phyloP scores from a whole-genome alignment of 306 rosid species.

The Carpinus fangiana region DNA sequence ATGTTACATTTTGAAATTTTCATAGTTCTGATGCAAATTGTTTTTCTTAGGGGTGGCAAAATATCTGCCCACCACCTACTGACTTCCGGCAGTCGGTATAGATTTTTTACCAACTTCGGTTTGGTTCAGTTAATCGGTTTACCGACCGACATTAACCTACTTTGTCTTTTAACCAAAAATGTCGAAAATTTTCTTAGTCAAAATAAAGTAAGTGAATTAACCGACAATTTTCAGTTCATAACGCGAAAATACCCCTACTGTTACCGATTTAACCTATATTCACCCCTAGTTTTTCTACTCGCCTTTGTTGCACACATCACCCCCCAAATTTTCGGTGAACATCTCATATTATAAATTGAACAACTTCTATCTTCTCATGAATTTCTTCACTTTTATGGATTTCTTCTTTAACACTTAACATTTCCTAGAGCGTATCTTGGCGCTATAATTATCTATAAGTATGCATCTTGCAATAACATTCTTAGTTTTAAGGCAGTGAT shows the following conservation, averaged over 20 bases:
- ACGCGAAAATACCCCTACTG: too few relatives aligned
- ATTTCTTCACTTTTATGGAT: conserved; percentile 2
- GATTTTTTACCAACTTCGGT: too few relatives aligned
- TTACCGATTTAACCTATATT: too few relatives aligned
- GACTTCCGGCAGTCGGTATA: too few relatives aligned
- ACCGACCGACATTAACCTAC: too few relatives aligned
- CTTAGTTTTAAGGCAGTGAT: neutral
- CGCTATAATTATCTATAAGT: neutral
- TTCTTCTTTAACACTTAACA: neutral
- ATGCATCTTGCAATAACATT: neutral
- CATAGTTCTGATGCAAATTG: neutral
- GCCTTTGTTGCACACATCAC: neutral
- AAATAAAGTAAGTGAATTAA: too few relatives aligned
- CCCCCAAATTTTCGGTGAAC: neutral
- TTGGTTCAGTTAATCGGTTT: too few relatives aligned
- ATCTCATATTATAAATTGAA: neutral
- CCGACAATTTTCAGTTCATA: too few relatives aligned
- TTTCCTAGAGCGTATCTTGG: neutral
- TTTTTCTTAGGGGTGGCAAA: neutral
- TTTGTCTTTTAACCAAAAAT: too few relatives aligned
- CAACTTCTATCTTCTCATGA: neutral
- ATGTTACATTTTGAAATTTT: neutral
- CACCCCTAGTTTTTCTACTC: neutral
- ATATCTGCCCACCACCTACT: too few relatives aligned
- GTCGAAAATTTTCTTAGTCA: too few relatives aligned